Evolutionary conservation across 768 basidiomycete genomes (phyloP).

Genomic region (Boletus tomentosulus): DNA sequence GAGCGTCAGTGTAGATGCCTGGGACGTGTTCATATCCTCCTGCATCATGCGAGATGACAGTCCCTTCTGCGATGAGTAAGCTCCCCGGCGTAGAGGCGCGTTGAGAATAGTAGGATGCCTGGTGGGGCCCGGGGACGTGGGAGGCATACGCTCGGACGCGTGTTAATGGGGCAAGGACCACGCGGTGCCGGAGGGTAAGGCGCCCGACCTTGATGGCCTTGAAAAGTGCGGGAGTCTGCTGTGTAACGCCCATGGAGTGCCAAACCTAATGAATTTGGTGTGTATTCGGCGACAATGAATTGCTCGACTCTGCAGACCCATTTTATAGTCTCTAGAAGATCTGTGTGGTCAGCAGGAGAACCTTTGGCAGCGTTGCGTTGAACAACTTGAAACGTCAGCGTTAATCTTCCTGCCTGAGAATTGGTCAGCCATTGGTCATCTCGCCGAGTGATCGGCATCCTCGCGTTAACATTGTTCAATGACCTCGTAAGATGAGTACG

Average conservation of each 20-base stretch:
- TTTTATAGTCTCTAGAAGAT: not conserved
- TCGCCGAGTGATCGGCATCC: no score
- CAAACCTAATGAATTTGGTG: no score
- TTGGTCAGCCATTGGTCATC: not conserved
- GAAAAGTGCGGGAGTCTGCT: conserved; percentile 25
- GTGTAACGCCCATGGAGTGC: conserved; percentile 23
- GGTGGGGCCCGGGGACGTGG: conserved; percentile 37
- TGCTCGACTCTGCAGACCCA: not conserved
- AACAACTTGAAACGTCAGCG: no score
- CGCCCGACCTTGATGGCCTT: conserved; percentile 43
- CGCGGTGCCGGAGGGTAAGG: conserved; percentile 42
- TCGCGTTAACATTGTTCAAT: no score
- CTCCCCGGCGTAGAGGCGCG: conserved; percentile 46
- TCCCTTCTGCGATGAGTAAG: conserved; percentile 55
- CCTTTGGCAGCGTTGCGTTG: no score
- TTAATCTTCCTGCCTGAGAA: not conserved
- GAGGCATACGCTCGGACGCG: conserved; percentile 35
- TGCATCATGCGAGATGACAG: conserved; percentile 45
- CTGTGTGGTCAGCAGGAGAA: not conserved
- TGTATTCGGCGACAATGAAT: no score
- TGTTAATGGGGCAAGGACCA: conserved; percentile 53
- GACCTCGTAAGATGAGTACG: no score
- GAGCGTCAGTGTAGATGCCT: conserved; percentile 61
- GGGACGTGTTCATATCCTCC: conserved; percentile 50
- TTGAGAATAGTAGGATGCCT: conserved; percentile 47